A percentile compares a stretch with the other conserved stretches of the same genome.
Conservation (phyloP, 1,139 yeast species). For the Candida sp. region DNA sequence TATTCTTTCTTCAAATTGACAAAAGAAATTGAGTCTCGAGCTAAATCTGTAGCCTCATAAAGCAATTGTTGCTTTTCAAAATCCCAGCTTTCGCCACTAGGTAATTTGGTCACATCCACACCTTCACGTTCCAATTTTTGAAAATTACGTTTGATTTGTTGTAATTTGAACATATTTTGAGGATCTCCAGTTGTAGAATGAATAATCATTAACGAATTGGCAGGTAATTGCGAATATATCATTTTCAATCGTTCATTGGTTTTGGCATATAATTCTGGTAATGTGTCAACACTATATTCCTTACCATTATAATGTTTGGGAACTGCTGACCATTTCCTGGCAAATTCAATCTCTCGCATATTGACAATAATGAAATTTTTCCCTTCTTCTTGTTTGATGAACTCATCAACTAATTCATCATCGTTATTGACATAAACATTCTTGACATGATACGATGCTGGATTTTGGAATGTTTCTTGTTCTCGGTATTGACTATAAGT, state of each 20-base stretch:
- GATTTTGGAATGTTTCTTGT: constrained; percentile 12
- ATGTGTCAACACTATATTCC: constrained; percentile 12
- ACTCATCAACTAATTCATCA: constrained; percentile 49
- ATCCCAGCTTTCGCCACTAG: constrained; percentile 50
- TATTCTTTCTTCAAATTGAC: constrained; percentile 32
- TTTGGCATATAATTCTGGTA: constrained; percentile 18
- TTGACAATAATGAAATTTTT: constrained; percentile 51
- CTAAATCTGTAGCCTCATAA: constrained; percentile 37
- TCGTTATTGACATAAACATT: constrained; percentile 50
- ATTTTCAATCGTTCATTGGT: constrained; percentile 43
- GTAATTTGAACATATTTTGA: constrained; percentile 47
- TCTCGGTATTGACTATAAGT: constrained; percentile 21
- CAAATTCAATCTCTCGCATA: constrained; percentile 58
- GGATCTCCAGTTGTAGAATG: constrained; percentile 66
- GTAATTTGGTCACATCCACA: constrained; percentile 35
- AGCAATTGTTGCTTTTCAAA: constrained; percentile 42
- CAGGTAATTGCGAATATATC: constrained; percentile 54
- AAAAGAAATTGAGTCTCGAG: constrained; percentile 57
- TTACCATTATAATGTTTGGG: constrained; percentile 18
- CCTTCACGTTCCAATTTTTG: constrained; percentile 30
- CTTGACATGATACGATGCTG: constrained; percentile 20
- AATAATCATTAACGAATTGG: constrained; percentile 56
- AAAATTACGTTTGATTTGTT: constrained; percentile 25
- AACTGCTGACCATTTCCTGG: constrained; percentile 20
- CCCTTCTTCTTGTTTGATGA: constrained; percentile 24